Evolutionary conservation across 805 yeast genomes (phyloP), one percentile per base, ranked within the genome.

Genomic region (Saturnispora sanitii): DNA sequence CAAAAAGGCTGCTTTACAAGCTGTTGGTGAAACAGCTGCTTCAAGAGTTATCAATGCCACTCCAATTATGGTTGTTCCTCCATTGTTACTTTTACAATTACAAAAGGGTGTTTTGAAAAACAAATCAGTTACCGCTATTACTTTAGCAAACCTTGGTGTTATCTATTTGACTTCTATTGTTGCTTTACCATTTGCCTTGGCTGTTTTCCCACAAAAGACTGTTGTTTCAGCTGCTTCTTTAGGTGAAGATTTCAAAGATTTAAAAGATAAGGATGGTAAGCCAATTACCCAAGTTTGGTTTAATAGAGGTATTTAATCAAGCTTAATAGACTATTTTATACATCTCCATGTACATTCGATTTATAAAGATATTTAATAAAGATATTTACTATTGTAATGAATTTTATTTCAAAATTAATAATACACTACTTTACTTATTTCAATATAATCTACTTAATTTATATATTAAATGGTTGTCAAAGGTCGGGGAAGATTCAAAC

Each of bases 31-130:
- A 62, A 92, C 99, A 9, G 97, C 96, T 3, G 77, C 88, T 25
- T 83, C 95, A 33, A 70, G 99, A 57, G 95, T 92, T 34, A 82
- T 90, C 51, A 92, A 87, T 54, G 96, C 97, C 15, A 83, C 98
- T 0, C 99, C 99, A 16, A 74, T 92, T 52, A 92, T 92, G 99
- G 98, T 84, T 17, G 60, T 92, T 5, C 98, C 99, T 1, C 96
- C 99, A 2, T 70, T 92, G 52, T 55, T 85, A 21, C 70, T 92
- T 33, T 86, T 87, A 35, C 75, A 70, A 57, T 66, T 92, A 48
- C 96, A 92, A 64, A 73, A 71, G 49, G 70, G 79, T 1, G 55
- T 79, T 15, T 67, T 88, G 47, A 77, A 73, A 54, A 82, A 83
- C 26, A 82, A 77, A 56, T 72, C 88, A 6, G 61, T 74, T 44